Evolutionary conservation across 2,329 filamentous ascomycete genomes (phyloP), one percentile per base, ranked within the genome.

Genomic region (Curvularia hawaiiensis): DNA sequence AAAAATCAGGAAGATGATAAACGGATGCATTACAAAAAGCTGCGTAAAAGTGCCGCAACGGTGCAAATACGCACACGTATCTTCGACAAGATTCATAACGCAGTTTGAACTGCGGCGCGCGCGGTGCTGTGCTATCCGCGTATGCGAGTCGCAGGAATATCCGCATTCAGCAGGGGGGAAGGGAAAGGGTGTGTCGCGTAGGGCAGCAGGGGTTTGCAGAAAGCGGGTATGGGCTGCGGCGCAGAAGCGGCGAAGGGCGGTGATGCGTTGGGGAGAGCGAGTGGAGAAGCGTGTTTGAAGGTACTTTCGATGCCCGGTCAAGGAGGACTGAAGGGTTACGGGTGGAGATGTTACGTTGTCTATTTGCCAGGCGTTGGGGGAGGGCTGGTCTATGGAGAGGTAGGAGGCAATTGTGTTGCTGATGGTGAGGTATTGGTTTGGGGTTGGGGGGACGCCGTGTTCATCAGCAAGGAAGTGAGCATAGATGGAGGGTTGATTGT

Each of bases 21-120:
- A 70, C 7, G 58, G 63, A 9, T 72, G 69, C 72, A 73, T 68
- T 1, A 3, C 38, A 20, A 70, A 74, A 4, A 53, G 57, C n/a
- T 67, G 62, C 3, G 22, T 6, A 1, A 73, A 61, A 0, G 40
- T 22, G 0, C 54, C 41, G 0, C 43, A 41, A 0, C 48, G 31
- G 28, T 66, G 45, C 1, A 71, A 56, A 33, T 69, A 45, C 0
- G 59, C 60, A 30, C 66, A 73, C 1, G 68, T 62, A 24, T 74
- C 70, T 46, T 72, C 67, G 0, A 69, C 60, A 0, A 74, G 65
- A 14, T 73, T 73, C 70, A 73, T 73, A 11, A 72, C 43, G 20
- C 69, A 68, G 40, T 73, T 73, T 3, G 66, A 72, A 0, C 64
- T 67, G 4, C 57, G 49, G 8, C 58, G 67, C 1, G 54, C 26